Evolutionary conservation across 495 filamentous ascomycete species (phyloP).

Genomic region (Trichoderma erinaceum): DNA sequence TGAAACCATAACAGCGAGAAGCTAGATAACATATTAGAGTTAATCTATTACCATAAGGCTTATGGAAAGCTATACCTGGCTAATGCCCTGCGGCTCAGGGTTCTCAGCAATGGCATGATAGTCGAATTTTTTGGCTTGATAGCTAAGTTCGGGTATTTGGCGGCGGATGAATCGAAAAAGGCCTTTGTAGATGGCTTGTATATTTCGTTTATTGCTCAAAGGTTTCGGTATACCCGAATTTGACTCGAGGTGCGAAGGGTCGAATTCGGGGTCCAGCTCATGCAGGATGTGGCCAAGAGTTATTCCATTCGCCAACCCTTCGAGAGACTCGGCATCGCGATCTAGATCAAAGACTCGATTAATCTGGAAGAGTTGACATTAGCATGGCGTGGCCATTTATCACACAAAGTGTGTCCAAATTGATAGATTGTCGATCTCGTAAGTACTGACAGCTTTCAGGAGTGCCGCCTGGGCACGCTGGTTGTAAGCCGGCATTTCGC

Average conservation of each 20-base stretch:
- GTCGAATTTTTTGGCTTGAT: constrained; percentile 23
- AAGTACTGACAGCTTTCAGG: constrained; percentile 40
- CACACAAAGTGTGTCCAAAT: background rate
- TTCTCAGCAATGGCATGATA: constrained; percentile 35
- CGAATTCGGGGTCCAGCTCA: constrained; percentile 51
- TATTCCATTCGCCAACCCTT: constrained; percentile 68
- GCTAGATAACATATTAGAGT: constrained; percentile 38
- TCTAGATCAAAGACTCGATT: constrained; percentile 25
- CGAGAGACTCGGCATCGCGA: constrained; percentile 29
- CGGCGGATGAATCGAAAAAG: constrained; percentile 57
- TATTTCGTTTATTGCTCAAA: constrained; percentile 51
- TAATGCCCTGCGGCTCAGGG: constrained; percentile 32
- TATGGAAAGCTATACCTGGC: constrained; percentile 17
- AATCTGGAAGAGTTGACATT: background rate
- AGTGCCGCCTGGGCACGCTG: constrained; percentile 33
- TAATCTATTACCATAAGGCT: background rate
- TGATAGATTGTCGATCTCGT: background rate
- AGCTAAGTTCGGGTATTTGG: constrained; percentile 28
- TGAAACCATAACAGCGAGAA: constrained; percentile 58
- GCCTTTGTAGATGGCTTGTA: constrained; percentile 64
- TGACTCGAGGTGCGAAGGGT: constrained; percentile 61
- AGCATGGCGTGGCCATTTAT: background rate
- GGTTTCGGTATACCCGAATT: constrained; percentile 48
- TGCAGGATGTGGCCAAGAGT: constrained; percentile 59
- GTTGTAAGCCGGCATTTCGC: constrained; percentile 1